These are phyloP conservation scores for Aspergillus asperescens DNA, from an alignment of 495 filamentous ascomycete species.

Conservation along the genomic window DNA sequence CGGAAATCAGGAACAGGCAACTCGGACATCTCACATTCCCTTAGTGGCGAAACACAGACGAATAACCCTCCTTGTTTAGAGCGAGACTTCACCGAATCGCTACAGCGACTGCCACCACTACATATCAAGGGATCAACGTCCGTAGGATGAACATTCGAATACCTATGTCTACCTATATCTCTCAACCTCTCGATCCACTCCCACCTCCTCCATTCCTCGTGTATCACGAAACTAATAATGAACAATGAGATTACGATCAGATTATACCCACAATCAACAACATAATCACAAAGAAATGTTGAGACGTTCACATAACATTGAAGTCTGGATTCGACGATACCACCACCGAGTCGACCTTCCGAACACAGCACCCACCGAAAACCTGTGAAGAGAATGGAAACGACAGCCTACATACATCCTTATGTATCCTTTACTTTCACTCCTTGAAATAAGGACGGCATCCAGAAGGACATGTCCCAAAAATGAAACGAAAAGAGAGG, in stretches of 20 bases:
- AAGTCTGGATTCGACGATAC: background rate
- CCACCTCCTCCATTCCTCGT: background rate
- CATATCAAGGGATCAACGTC: background rate
- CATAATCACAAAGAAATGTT: background rate
- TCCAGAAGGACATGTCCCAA: no score
- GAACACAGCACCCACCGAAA: background rate
- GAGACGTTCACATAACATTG: background rate
- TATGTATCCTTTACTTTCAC: background rate
- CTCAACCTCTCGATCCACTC: background rate
- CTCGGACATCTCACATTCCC: slow-evolving; percentile 28
- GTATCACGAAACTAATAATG: background rate
- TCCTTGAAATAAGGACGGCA: background rate
- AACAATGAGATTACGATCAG: slow-evolving; percentile 2
- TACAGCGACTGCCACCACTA: background rate
- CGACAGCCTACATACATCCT: background rate
- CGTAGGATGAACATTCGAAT: background rate
- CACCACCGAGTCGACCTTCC: background rate
- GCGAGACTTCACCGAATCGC: slow-evolving; percentile 4
- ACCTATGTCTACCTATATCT: background rate
- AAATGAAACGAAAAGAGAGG: background rate
- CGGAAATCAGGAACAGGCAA: slow-evolving; percentile 18
- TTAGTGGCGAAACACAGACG: slow-evolving; percentile 33
- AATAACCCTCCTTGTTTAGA: slow-evolving; percentile 17
- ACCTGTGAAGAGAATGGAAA: background rate
- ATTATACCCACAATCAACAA: background rate